These are phyloP conservation scores for Suhomyces sp. DNA, from an alignment of 805 yeast genomes.

Conservation along the genomic window DNA sequence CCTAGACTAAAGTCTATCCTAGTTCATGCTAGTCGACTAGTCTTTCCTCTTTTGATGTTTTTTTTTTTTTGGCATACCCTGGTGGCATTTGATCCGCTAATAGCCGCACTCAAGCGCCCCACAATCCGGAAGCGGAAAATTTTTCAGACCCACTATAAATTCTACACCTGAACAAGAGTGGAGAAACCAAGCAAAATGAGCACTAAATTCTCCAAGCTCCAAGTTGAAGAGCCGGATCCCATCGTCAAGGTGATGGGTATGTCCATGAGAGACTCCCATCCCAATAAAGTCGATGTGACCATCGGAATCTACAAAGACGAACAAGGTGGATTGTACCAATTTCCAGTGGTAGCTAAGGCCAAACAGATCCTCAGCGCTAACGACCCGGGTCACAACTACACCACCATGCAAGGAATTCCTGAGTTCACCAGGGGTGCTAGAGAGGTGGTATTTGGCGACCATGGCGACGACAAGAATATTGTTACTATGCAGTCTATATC, in stretches of 20 bases:
- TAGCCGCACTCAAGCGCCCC: neutral
- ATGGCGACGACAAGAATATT: conserved; percentile 22
- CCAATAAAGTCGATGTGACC: conserved; percentile 39
- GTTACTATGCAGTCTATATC: conserved; percentile 39
- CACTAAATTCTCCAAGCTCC: conserved; percentile 16
- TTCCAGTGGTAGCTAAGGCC: conserved; percentile 38
- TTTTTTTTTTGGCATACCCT: neutral
- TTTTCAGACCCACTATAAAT: neutral
- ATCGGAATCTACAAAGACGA: conserved; percentile 48
- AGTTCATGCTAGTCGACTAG: no score
- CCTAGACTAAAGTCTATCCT: no score
- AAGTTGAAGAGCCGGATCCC: conserved; percentile 26
- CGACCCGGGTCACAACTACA: conserved; percentile 47
- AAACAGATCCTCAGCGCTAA: conserved; percentile 28
- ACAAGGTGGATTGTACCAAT: conserved; percentile 32
- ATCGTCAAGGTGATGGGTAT: conserved; percentile 21
- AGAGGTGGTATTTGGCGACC: conserved; percentile 32
- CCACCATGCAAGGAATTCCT: conserved; percentile 40
- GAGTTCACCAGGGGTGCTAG: conserved; percentile 35
- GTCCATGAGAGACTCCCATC: conserved; percentile 24
- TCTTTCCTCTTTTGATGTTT: neutral
- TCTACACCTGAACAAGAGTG: neutral
- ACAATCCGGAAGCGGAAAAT: neutral
- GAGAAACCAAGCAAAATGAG: conserved; percentile 1
- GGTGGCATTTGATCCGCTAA: neutral